These are phyloP conservation scores for Magnusiomyces paraingens DNA, from an alignment of 1,139 yeast genomes.

Conservation along the genomic window DNA sequence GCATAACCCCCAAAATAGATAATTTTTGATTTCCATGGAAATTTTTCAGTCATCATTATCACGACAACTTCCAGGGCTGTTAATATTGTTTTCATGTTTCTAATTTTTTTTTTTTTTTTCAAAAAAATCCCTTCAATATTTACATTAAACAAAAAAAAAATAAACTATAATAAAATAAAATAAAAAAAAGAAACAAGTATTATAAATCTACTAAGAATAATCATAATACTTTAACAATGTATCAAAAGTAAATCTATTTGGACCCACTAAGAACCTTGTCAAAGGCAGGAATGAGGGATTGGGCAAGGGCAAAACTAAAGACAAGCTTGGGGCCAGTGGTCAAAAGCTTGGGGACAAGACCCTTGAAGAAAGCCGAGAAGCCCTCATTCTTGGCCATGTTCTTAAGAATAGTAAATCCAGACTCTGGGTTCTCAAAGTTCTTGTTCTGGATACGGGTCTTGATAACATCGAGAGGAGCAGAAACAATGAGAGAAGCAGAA, in stretches of 20 bases:
- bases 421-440: conserved; percentile 91
- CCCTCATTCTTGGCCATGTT: conserved; percentile 86
- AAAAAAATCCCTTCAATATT: too few species aligned
- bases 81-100: not conserved
- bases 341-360: conserved; percentile 89
- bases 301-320: conserved; percentile 94
- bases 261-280: conserved; percentile 45
- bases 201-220: too few species aligned
- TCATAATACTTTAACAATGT: too few species aligned
- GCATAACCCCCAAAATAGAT: too few species aligned
- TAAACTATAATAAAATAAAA: too few species aligned
- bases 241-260: not conserved
- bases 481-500: conserved; percentile 89
- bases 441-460: conserved; percentile 97
- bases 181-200: too few species aligned
- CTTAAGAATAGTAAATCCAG: conserved; percentile 86
- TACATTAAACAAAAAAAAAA: too few species aligned
- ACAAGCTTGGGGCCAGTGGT: conserved; percentile 98
- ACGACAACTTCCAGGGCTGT: too few species aligned
- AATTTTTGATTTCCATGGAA: too few species aligned
- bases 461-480: conserved; percentile 97
- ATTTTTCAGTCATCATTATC: too few species aligned
- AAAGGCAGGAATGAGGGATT: conserved; percentile 90
- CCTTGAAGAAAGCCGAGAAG: conserved; percentile 86
- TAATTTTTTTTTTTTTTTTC: not conserved